A percentile compares a stretch with the other conserved stretches of the same genome.
These are phyloP conservation scores for Pholiota microspora DNA, from an alignment of 768 basidiomycete genomes.

Conservation along the genomic window DNA sequence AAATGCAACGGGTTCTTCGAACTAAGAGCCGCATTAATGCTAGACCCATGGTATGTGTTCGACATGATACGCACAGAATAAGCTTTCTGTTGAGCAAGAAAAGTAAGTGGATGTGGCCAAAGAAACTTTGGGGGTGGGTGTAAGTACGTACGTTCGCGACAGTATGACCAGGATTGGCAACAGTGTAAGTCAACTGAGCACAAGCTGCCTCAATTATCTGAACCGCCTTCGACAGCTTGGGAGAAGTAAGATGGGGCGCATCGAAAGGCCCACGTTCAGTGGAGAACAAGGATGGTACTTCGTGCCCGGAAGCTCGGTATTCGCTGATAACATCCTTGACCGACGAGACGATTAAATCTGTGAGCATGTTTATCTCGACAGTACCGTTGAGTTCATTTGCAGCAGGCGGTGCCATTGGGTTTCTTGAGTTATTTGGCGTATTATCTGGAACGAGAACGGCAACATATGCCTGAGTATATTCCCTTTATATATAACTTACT, in stretches of 20 bases:
- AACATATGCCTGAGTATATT: too few species aligned
- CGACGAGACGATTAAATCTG: slow-evolving; percentile 8
- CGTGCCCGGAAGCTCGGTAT: slow-evolving; percentile 23
- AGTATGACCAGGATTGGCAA: slow-evolving; percentile 25
- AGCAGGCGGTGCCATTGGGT: background rate
- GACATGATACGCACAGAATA: background rate
- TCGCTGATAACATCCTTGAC: slow-evolving; percentile 10
- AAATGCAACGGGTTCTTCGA: slow-evolving; percentile 27
- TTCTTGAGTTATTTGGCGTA: background rate
- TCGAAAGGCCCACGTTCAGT: slow-evolving; percentile 31
- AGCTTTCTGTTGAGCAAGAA: slow-evolving; percentile 3
- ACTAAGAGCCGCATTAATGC: slow-evolving; percentile 11
- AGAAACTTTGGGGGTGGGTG: background rate
- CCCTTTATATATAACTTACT: too few species aligned
- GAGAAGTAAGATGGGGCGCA: slow-evolving; percentile 11
- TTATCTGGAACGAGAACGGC: too few species aligned
- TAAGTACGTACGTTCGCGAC: slow-evolving; percentile 23
- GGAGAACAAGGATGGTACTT: slow-evolving; percentile 32
- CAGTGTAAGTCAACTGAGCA: slow-evolving; percentile 22
- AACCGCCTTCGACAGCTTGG: slow-evolving; percentile 20
- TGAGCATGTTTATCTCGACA: slow-evolving; percentile 1
- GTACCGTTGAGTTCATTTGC: background rate
- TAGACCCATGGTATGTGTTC: too few species aligned
- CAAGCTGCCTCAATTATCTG: slow-evolving; percentile 27
- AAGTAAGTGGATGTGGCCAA: background rate